phyloP scores from a whole-genome alignment of 352 stramenopile genomes.

The Albugo candida region DNA sequence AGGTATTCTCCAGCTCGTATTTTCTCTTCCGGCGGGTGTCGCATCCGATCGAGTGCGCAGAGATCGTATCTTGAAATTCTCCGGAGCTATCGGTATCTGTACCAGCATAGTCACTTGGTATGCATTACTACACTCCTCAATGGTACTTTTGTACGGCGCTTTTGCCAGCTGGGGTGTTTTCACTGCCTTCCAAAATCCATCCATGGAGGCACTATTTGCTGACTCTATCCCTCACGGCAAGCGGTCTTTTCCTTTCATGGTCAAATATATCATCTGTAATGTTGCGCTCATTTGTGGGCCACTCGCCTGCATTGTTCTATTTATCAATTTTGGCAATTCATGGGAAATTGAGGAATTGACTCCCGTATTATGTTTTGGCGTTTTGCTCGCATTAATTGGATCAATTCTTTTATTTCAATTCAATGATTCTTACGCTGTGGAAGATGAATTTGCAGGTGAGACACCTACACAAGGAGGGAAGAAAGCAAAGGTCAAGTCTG shows the following conservation, averaged over 20 bases:
- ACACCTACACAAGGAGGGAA: background rate
- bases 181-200: conserved; percentile 36
- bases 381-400: conserved; percentile 24
- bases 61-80: conserved; percentile 44
- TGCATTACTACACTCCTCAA: conserved; percentile 22
- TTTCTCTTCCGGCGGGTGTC: conserved; percentile 44
- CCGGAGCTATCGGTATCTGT: conserved; percentile 25
- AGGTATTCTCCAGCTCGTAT: conserved; percentile 54
- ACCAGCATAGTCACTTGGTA: conserved; percentile 29
- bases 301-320: conserved; percentile 29
- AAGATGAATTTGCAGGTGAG: background rate
- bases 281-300: conserved; percentile 40
- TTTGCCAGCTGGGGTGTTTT: conserved; percentile 56
- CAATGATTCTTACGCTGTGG: conserved; percentile 23
- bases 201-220: conserved; percentile 53
- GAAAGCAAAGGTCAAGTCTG: background rate
- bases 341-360: conserved; percentile 36
- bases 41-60: conserved; percentile 45
- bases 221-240: conserved; percentile 50
- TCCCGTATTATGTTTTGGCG: conserved; percentile 36
- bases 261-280: conserved; percentile 69
- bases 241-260: conserved; percentile 51
- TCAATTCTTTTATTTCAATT: conserved; percentile 35
- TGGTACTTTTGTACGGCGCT: conserved; percentile 30
- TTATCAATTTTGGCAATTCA: conserved; percentile 36